These are phyloP conservation scores for Tylopilus sp. DNA, from an alignment of 768 basidiomycete genomes.

Conservation along the genomic window DNA sequence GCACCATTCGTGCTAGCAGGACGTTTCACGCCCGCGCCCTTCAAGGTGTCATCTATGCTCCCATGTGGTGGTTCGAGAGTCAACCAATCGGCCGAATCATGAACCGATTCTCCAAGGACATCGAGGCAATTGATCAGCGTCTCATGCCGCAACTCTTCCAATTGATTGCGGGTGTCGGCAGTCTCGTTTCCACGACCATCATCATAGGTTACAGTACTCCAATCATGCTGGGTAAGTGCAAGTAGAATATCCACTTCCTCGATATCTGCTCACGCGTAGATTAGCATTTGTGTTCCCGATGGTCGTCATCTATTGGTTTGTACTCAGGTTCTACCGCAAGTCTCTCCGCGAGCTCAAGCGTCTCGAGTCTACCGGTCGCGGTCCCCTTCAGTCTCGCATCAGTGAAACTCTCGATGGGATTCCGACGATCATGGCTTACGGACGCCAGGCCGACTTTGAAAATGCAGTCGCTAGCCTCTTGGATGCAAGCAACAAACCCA, in stretches of 20 bases:
- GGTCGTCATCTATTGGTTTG: slow-evolving; percentile 37
- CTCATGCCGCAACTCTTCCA: slow-evolving; percentile 32
- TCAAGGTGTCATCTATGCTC: slow-evolving; percentile 22
- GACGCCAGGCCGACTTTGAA: slow-evolving; percentile 28
- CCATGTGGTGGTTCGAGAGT: slow-evolving; percentile 31
- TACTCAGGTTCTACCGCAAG: slow-evolving; percentile 46
- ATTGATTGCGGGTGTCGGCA: slow-evolving; percentile 23
- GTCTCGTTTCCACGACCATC: slow-evolving; percentile 19
- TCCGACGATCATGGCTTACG: slow-evolving; percentile 47
- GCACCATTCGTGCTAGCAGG: slow-evolving; percentile 27
- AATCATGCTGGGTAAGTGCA: slow-evolving; percentile 36
- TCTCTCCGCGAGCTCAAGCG: slow-evolving; percentile 47
- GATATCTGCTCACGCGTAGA: slow-evolving; percentile 16
- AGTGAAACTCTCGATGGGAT: slow-evolving; percentile 48
- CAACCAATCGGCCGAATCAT: slow-evolving; percentile 43
- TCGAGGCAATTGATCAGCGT: slow-evolving; percentile 39
- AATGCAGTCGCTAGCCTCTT: slow-evolving; percentile 20
- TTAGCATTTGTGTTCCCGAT: slow-evolving; percentile 24
- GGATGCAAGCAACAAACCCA: slow-evolving; percentile 27
- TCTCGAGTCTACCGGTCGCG: slow-evolving; percentile 43
- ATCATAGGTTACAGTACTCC: slow-evolving; percentile 27
- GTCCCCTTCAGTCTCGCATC: slow-evolving; percentile 49
- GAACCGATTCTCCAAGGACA: slow-evolving; percentile 45
- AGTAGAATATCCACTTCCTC: slow-evolving; percentile 9
- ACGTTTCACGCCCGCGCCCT: slow-evolving; percentile 24